phyloP scores from a whole-genome alignment of 192 early-diverging fungal species.

The Coemansia sp. region DNA sequence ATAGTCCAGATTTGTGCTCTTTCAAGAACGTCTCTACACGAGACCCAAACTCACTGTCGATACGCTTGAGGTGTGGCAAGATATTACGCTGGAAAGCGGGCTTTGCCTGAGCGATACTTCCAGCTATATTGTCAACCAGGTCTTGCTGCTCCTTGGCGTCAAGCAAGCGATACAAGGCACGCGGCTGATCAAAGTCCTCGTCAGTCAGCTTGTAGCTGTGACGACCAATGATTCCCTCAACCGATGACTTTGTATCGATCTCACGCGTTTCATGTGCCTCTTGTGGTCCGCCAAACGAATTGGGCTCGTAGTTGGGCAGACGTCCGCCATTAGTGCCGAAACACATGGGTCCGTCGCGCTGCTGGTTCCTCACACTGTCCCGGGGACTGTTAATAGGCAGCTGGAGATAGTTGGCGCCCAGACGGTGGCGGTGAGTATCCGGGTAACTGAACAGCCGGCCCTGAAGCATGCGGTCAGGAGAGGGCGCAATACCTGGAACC shows the following conservation, averaged over 20 bases:
- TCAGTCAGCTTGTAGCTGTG: conserved; percentile 58
- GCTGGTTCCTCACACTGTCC: conserved; percentile 61
- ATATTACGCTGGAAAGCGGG: conserved; percentile 59
- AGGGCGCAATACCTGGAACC: conserved; percentile 71
- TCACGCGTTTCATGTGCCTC: conserved; percentile 28
- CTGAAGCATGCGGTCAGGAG: conserved; percentile 71
- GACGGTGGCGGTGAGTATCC: conserved; percentile 70
- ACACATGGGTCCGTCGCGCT: conserved; percentile 67
- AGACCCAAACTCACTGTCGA: conserved; percentile 60
- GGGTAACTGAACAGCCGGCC: conserved; percentile 75
- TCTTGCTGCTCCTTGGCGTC: conserved; percentile 43
- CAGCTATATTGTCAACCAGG: conserved; percentile 63
- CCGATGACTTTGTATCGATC: conserved; percentile 33
- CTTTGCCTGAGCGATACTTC: conserved; percentile 58
- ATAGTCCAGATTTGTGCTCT: neutral
- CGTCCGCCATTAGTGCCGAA: conserved; percentile 61
- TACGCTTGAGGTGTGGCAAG: conserved; percentile 61
- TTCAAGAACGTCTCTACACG: conserved; percentile 47
- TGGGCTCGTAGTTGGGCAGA: conserved; percentile 66
- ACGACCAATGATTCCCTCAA: conserved; percentile 58
- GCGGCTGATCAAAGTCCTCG: conserved; percentile 67
- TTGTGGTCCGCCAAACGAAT: conserved; percentile 60
- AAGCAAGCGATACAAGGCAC: conserved; percentile 58
- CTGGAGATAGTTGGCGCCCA: conserved; percentile 72
- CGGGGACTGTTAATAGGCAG: conserved; percentile 70